Evolutionary conservation across 306 rosid species (phyloP), one percentile per base, ranked within the genome.

Genomic region (Dryas octopetala): DNA sequence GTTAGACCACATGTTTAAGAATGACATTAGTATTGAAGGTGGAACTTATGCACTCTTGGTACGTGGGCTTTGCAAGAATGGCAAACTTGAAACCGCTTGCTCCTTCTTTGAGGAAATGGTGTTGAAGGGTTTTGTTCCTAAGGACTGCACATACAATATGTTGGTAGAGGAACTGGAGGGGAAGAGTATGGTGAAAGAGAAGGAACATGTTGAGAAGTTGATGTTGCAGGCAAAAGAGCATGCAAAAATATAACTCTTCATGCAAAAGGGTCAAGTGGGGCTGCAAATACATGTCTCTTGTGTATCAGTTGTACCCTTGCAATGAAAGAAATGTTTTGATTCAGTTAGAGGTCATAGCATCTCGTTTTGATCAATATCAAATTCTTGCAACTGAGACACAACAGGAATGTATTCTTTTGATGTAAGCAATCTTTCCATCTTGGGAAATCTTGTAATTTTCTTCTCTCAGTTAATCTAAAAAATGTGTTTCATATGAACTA

Each of bases 1-100:
- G 73, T 76, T 89, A 65, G 89, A 84, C 58, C 97, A 91, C 79
- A 95, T 95, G 98, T 83, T 90, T 13, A 85, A 70, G 71, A 90
- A 88, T 41, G 83, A 90, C 70, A 28, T 91, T 2, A 82, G 96
- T 64, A 86, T 71, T 62, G 97, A 91, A 5, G 55, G 70, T 8
- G 93, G 88, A 8, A 88, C 91, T 50, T 94, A 88, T 54, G 8
- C 88, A 8, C 85, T 94, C 67, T 55, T 93, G 88, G 86, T 93
- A 5, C 76, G 68, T 11, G 85, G 91, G 59, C 7, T 88, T 68
- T 79, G 87, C 65, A 85, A 67, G 71, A 85, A 78, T 0, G 91
- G 91, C 62, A 91, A 88, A 70, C 73, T 82, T 9, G 85, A 81
- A 71, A 78, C 17, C 2, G 96, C 96, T 74, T 87, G 83, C 75